These are phyloP conservation scores for Microbotryum intermedium DNA, from an alignment of 1,284 basidiomycete genomes.

Conservation along the genomic window DNA sequence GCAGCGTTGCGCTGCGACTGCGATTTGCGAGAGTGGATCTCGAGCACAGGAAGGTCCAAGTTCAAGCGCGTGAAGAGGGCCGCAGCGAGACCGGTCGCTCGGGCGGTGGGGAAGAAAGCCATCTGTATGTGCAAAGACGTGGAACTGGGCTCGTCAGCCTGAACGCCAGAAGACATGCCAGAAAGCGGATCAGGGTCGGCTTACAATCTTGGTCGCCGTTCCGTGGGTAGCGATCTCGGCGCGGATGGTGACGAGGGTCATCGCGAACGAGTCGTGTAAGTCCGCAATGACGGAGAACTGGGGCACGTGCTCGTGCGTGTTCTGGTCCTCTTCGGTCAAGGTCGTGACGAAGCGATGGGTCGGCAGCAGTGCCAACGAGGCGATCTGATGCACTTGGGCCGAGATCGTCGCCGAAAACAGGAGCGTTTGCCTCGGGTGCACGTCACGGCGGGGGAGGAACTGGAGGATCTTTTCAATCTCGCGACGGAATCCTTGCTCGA, in stretches of 20 bases:
- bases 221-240: slow-evolving; percentile 37
- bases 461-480: slow-evolving; percentile 96
- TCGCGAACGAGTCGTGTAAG: slow-evolving; percentile 46
- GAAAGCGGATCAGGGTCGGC: slow-evolving; percentile 26
- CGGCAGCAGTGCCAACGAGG: slow-evolving; percentile 44
- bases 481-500: slow-evolving; percentile 98
- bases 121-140: slow-evolving; percentile 42
- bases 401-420: slow-evolving; percentile 99
- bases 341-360: slow-evolving; percentile 57
- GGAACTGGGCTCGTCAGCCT: slow-evolving; percentile 26
- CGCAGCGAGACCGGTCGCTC: slow-evolving; percentile 52
- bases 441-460: slow-evolving; percentile 71
- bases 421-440: slow-evolving; percentile 71
- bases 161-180: slow-evolving; percentile 39
- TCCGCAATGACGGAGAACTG: slow-evolving; percentile 48
- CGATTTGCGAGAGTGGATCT: slow-evolving; percentile 47
- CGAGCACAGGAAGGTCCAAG: slow-evolving; percentile 23
- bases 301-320: slow-evolving; percentile 58
- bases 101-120: slow-evolving; percentile 61
- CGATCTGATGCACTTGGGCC: slow-evolving; percentile 75
- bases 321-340: slow-evolving; percentile 52
- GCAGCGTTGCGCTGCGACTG: slow-evolving; percentile 47
- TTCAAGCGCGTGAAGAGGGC: slow-evolving; percentile 42
- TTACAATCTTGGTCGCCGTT: slow-evolving; percentile 34
- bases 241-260: slow-evolving; percentile 40